These are phyloP conservation scores for Punica granatum DNA, from an alignment of 345 rosid genomes.

Conservation along the genomic window DNA sequence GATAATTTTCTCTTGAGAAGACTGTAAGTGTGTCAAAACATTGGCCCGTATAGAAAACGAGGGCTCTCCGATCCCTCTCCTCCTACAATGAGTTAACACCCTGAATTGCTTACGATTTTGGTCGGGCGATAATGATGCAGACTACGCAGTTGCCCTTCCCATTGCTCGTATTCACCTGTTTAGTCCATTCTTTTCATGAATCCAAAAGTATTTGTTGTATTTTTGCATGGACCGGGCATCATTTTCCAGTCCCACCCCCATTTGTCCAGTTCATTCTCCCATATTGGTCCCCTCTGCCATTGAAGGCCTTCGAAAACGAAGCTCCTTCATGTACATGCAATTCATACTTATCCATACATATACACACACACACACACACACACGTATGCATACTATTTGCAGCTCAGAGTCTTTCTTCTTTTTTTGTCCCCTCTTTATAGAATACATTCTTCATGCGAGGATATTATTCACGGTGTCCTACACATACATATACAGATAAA, in stretches of 20 bases:
- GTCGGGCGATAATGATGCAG: not conserved
- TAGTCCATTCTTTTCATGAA: conserved; percentile 5
- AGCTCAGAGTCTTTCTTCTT: no score
- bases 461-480: no score
- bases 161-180: conserved; percentile 1
- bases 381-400: no score
- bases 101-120: not conserved
- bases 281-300: not conserved
- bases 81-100: not conserved
- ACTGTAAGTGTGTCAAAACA: no score
- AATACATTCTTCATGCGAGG: no score
- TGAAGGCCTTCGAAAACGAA: not conserved
- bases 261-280: not conserved
- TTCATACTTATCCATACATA: not conserved
- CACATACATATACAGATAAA: not conserved
- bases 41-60: not conserved
- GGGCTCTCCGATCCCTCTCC: not conserved
- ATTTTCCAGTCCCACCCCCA: not conserved
- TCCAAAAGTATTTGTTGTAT: not conserved
- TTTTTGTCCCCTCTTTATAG: no score
- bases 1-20: no score
- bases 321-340: not conserved
- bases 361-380: not conserved
- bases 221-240: not conserved
- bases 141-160: not conserved